These are phyloP conservation scores for Yamadazyma phyllophila DNA, from an alignment of 805 yeast species.

Conservation along the genomic window DNA sequence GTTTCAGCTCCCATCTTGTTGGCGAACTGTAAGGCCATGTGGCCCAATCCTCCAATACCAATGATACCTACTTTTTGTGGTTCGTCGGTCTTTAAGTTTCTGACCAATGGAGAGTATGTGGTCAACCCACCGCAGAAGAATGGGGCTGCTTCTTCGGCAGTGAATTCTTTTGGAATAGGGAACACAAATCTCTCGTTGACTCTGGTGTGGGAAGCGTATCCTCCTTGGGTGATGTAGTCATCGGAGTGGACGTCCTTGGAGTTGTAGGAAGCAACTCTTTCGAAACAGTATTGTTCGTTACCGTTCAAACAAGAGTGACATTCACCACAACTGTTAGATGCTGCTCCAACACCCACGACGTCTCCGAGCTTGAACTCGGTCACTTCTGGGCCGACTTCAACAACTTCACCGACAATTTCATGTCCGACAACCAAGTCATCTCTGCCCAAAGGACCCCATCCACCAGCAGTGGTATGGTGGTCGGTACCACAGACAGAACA, in stretches of 20 bases:
- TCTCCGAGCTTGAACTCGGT: conserved; percentile 59
- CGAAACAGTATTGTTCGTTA: conserved; percentile 50
- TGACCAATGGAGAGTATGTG: conserved; percentile 49
- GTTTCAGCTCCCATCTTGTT: conserved; percentile 63
- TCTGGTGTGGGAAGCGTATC: conserved; percentile 49
- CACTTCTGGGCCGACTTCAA: conserved; percentile 59
- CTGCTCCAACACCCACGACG: conserved; percentile 81
- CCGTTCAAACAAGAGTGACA: conserved; percentile 53
- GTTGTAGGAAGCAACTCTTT: conserved; percentile 51
- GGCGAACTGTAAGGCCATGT: conserved; percentile 59
- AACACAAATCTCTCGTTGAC: conserved; percentile 45
- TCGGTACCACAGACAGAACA: conserved; percentile 69
- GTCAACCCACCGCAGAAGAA: conserved; percentile 58
- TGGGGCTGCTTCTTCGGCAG: conserved; percentile 47
- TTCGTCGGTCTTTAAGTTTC: conserved; percentile 32
- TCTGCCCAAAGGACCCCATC: conserved; percentile 42
- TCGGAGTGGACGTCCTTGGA: conserved; percentile 32
- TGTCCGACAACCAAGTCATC: conserved; percentile 55
- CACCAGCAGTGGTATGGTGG: conserved; percentile 49
- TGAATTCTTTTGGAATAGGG: conserved; percentile 46
- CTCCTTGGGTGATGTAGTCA: conserved; percentile 41
- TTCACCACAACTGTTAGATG: conserved; percentile 55
- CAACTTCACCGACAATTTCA: conserved; percentile 62
- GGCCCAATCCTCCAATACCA: conserved; percentile 70
- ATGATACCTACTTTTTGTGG: conserved; percentile 47